These are phyloP conservation scores for Petasospora fabianii DNA, from an alignment of 1,139 yeast genomes.

Conservation along the genomic window DNA sequence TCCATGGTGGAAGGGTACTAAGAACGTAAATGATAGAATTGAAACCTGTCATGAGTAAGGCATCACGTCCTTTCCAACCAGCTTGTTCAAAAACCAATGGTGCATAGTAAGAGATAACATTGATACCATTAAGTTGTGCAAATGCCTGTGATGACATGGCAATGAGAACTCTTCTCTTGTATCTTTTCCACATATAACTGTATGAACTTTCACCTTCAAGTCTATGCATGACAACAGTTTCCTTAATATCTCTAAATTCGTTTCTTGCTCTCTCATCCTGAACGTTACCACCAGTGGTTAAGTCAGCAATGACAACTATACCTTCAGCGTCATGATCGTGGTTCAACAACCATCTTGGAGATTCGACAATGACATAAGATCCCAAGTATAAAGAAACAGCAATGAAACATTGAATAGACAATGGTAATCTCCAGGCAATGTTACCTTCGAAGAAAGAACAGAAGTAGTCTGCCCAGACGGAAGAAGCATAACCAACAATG, in stretches of 20 bases:
- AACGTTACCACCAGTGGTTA: slow-evolving; percentile 65
- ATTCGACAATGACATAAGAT: slow-evolving; percentile 73
- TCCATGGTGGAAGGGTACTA: slow-evolving; percentile 89
- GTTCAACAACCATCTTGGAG: slow-evolving; percentile 87
- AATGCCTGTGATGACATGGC: slow-evolving; percentile 90
- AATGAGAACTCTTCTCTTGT: slow-evolving; percentile 74
- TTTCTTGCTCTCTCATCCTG: slow-evolving; percentile 53
- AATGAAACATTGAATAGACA: slow-evolving; percentile 70
- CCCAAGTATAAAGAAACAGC: slow-evolving; percentile 70
- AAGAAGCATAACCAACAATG: slow-evolving; percentile 77
- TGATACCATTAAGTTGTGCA: slow-evolving; percentile 92
- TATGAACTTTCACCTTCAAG: slow-evolving; percentile 74
- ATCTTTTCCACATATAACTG: slow-evolving; percentile 62
- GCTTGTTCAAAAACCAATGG: slow-evolving; percentile 93
- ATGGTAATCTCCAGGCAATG: slow-evolving; percentile 76
- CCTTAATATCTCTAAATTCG: slow-evolving; percentile 76
- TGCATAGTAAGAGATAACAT: slow-evolving; percentile 88
- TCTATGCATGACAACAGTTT: slow-evolving; percentile 70
- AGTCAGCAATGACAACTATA: slow-evolving; percentile 73
- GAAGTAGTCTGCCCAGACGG: slow-evolving; percentile 89
- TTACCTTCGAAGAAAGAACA: slow-evolving; percentile 59
- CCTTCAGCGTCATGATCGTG: slow-evolving; percentile 91
- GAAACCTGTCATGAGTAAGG: slow-evolving; percentile 90
- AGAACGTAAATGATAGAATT: slow-evolving; percentile 71
- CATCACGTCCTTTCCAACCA: slow-evolving; percentile 88